Evolutionary conservation across 2,329 filamentous ascomycete species (phyloP), one percentile per base, ranked within the genome.

Genomic region (Diplodia intermedia): DNA sequence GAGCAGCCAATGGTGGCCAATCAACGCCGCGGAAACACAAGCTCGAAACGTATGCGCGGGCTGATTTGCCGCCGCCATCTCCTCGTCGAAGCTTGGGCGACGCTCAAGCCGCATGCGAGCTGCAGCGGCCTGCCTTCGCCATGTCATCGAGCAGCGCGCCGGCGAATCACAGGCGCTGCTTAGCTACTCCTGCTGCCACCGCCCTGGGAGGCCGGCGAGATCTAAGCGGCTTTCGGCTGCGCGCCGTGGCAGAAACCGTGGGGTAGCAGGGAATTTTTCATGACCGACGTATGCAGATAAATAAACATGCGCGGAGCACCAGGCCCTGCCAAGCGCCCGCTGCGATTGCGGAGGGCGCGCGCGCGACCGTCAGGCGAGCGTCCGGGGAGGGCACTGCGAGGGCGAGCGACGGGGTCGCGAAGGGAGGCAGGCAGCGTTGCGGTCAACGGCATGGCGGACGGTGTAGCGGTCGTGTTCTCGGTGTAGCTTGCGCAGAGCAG

Each of bases 181-280:
- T 43, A 65, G 38, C 33, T 55, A 55, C 62, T 47, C 71, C 70
- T 62, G 60, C 69, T 60, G 71, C 72, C 71, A 75, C 76, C 73
- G 74, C 73, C 62, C 73, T 69, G 70, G 70, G 55, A 20, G 47
- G 56, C 54, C 26, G 57, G 68, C 71, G 65, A 63, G 60, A 63
- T 63, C 60, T 63, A 63, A 63, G 47, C 47, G 38, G 31, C 47
- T 52, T 63, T 63, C 60, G 60, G 47, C 47, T 33, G 60, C 68
- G 69, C 68, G 65, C 67, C 70, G 77, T 52, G 60, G 60, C 47
- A 63, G 60, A 63, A 63, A 74, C 74, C 76, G 76, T 78, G 76
- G 76, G 76, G 76, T 77, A 78, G 70, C 71, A 71, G 71, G 69
- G 71, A 69, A 74, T 74, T 73, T 75, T 75, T 73, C 71, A 55